Conservation (phyloP, 2,329 filamentous ascomycete genomes). For the Epichloe brachyelytri region DNA sequence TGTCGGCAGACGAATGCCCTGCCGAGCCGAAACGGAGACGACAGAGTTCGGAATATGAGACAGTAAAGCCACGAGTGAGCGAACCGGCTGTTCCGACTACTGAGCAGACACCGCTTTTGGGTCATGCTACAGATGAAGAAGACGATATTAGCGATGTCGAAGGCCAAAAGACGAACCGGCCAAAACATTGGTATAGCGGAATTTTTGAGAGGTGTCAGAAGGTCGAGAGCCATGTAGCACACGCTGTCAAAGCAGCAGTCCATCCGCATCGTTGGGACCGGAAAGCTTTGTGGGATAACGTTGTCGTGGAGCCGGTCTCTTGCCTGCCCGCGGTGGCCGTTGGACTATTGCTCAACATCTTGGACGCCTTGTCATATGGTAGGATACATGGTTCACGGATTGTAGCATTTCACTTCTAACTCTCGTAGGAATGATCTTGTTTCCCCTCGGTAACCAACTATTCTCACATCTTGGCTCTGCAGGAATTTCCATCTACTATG, state of each 20-base stretch:
- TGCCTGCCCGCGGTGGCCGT: conserved; percentile 79
- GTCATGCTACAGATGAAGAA: conserved; percentile 18
- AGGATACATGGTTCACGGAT: conserved; percentile 13
- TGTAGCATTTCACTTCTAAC: conserved; percentile 9
- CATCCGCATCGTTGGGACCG: conserved; percentile 63
- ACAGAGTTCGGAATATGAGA: background rate
- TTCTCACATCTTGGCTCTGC: conserved; percentile 81
- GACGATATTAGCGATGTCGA: conserved; percentile 32
- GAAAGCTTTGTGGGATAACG: conserved; percentile 48
- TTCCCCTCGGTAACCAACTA: conserved; percentile 75
- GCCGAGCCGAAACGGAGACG: conserved; percentile 1
- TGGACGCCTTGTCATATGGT: conserved; percentile 92
- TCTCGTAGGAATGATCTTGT: conserved; percentile 69
- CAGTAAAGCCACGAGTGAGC: conserved; percentile 6
- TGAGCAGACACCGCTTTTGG: conserved; percentile 37
- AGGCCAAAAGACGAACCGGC: conserved; percentile 29
- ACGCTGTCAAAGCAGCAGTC: conserved; percentile 24
- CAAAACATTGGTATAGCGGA: conserved; percentile 22
- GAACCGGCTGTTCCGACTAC: conserved; percentile 11
- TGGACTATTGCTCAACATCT: conserved; percentile 77
- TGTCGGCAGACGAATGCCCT: background rate
- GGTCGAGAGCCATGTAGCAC: conserved; percentile 18
- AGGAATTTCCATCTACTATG: conserved; percentile 96
- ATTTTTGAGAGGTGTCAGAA: conserved; percentile 19
- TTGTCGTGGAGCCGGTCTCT: conserved; percentile 52